Evolutionary conservation across 495 filamentous ascomycete species (phyloP).

Genomic region (Penicillium diatomitis): DNA sequence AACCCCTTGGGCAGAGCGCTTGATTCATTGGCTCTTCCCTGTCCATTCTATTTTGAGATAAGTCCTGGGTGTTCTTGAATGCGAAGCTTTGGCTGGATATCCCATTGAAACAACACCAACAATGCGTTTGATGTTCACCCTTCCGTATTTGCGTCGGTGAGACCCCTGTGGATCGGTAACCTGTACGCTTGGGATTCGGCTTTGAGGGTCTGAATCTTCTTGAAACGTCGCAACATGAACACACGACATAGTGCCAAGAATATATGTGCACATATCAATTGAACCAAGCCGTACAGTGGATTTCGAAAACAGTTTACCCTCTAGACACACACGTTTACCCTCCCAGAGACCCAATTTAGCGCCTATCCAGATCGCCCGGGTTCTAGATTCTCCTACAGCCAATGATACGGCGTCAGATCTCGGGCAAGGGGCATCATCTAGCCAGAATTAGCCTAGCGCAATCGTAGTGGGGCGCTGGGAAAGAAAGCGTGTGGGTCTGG

Average conservation of each 20-base stretch:
- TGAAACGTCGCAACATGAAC: neutral
- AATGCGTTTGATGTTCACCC: neutral
- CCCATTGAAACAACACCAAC: neutral
- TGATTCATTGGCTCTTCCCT: neutral
- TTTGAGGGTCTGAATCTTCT: neutral
- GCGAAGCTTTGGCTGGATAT: neutral
- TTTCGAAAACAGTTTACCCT: neutral
- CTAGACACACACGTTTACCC: neutral
- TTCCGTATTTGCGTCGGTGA: neutral
- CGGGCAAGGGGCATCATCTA: neutral
- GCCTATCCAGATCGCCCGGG: neutral
- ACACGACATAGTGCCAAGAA: neutral
- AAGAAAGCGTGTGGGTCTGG: no score
- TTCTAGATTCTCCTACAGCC: neutral
- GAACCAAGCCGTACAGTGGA: neutral
- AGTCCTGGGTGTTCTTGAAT: neutral
- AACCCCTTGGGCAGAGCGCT: neutral
- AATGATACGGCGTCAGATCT: neutral
- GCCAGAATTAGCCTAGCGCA: neutral
- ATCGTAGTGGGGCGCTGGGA: neutral
- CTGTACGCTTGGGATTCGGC: neutral
- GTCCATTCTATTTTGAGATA: neutral
- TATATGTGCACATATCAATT: neutral
- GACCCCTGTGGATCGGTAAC: neutral
- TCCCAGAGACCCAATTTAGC: neutral